Percentiles rank a stretch among this genome's conserved stretches.
These are phyloP conservation scores for Rhodotorula diobovata DNA, from an alignment of 768 basidiomycete genomes.

Conservation along the genomic window DNA sequence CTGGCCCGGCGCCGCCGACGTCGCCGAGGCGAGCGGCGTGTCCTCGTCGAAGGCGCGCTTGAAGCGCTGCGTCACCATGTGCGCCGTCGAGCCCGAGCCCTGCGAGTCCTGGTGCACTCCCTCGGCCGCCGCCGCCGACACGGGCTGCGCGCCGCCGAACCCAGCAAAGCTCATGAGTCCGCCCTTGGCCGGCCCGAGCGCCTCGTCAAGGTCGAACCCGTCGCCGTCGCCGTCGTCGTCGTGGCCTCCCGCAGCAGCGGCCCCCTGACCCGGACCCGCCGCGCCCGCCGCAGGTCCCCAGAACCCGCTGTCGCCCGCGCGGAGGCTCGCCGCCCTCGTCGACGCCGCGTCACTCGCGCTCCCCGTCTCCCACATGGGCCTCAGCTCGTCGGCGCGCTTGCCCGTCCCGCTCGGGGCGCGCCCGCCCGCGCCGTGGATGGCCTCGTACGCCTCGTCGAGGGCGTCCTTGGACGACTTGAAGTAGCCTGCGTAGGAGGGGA, in stretches of 20 bases:
- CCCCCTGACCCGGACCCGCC: too few species aligned
- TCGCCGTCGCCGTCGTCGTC: conserved; percentile 14
- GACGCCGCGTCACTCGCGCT: neutral
- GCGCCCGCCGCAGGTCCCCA: neutral
- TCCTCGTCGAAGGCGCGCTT: conserved; percentile 17
- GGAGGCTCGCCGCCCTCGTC: neutral
- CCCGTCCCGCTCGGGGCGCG: neutral
- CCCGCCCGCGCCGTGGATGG: neutral
- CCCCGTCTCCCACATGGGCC: conserved; percentile 17
- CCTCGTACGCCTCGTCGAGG: conserved; percentile 10
- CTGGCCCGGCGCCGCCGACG: conserved; percentile 9
- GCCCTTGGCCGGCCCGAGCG: conserved; percentile 4
- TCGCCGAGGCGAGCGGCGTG: neutral
- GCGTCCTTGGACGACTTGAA: conserved; percentile 15
- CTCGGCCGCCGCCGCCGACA: too few species aligned
- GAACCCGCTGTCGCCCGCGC: conserved; percentile 9
- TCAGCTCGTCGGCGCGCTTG: conserved; percentile 12
- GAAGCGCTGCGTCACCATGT: conserved; percentile 5
- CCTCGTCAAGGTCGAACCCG: conserved; percentile 35
- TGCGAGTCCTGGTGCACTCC: conserved; percentile 17
- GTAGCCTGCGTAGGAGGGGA: neutral
- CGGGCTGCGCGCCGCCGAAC: neutral
- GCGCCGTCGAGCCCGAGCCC: conserved; percentile 2
- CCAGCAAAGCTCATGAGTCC: neutral
- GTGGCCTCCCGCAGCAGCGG: neutral